Evolutionary conservation across 2,329 filamentous ascomycete genomes (phyloP).

Genomic region (Phaeosphaeria sp.): DNA sequence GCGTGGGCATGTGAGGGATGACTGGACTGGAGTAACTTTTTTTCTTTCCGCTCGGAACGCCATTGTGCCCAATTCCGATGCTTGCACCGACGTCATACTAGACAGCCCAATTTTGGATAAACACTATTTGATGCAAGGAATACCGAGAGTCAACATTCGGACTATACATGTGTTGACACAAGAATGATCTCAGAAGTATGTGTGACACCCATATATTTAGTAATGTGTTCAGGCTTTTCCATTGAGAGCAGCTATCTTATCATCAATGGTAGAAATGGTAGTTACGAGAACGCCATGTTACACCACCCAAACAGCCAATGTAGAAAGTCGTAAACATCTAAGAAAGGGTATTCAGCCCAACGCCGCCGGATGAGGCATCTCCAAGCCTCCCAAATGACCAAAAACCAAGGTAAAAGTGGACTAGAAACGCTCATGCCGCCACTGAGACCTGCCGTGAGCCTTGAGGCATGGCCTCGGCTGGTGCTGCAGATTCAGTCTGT

Average conservation of each 20-base stretch:
- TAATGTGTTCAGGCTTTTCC: background rate
- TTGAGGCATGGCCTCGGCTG: constrained; percentile 27
- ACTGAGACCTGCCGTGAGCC: constrained; percentile 29
- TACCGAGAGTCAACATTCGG: no score
- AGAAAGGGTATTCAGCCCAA: constrained; percentile 45
- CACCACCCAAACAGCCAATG: constrained; percentile 14
- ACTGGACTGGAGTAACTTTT: constrained; percentile 32
- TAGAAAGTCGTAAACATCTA: constrained; percentile 24
- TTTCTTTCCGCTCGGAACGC: constrained; percentile 34
- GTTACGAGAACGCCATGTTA: constrained; percentile 23
- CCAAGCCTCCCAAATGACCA: constrained; percentile 12
- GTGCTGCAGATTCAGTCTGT: constrained; percentile 23
- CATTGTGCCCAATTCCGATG: constrained; percentile 24
- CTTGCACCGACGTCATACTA: constrained; percentile 33
- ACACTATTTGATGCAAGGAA: no score
- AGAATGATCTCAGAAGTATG: background rate
- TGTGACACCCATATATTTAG: background rate
- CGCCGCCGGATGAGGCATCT: constrained; percentile 31
- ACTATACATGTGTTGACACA: background rate
- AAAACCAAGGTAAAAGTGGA: constrained; percentile 11
- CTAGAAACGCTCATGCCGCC: constrained; percentile 23
- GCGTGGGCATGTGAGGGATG: constrained; percentile 42
- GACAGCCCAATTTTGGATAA: no score
- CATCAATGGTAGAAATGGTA: constrained; percentile 10
- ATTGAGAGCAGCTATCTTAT: constrained; percentile 20